Evolutionary conservation across 768 basidiomycete species (phyloP).

Genomic region (Naematelia aurantialba): DNA sequence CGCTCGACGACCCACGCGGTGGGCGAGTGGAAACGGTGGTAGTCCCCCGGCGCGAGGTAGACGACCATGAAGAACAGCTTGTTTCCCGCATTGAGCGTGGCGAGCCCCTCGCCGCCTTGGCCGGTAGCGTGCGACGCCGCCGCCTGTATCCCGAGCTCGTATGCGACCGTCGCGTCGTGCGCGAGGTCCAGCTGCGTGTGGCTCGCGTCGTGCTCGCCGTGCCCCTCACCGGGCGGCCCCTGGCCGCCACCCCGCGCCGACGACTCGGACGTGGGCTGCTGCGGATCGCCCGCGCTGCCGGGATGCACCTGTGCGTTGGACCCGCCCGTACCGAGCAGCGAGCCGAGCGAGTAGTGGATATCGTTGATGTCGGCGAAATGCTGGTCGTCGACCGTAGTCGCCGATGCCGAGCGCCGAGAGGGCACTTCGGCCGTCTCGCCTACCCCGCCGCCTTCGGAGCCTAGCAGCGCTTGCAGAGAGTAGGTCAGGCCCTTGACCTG

Average conservation of each 20-base stretch:
- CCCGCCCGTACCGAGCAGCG: slow-evolving; percentile 65
- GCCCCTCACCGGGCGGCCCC: no score
- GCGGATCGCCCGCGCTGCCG: no score
- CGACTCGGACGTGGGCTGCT: no score
- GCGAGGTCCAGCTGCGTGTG: slow-evolving; percentile 29
- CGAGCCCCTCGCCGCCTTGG: slow-evolving; percentile 31
- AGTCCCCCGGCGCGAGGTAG: slow-evolving; percentile 97
- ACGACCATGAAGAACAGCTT: slow-evolving; percentile 88
- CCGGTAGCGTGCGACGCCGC: slow-evolving; percentile 19
- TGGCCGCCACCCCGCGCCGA: no score
- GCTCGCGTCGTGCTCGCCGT: slow-evolving; percentile 57
- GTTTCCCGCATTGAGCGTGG: slow-evolving; percentile 67
- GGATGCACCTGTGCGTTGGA: not conserved
- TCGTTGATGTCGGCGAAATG: slow-evolving; percentile 97
- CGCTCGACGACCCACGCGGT: slow-evolving; percentile 97
- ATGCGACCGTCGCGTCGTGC: slow-evolving; percentile 71
- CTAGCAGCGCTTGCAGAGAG: slow-evolving; percentile 87
- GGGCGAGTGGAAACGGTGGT: slow-evolving; percentile 95
- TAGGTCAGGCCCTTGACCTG: slow-evolving; percentile 98
- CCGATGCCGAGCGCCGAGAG: slow-evolving; percentile 4
- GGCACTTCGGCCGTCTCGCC: slow-evolving; percentile 25
- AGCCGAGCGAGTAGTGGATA: slow-evolving; percentile 88
- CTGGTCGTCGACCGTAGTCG: slow-evolving; percentile 63
- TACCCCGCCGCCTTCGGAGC: slow-evolving; percentile 51
- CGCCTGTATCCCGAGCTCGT: slow-evolving; percentile 36